Percentiles rank a stretch among this genome's conserved stretches.
These are phyloP conservation scores for Populus tremula DNA, from an alignment of 345 rosid species.

Conservation along the genomic window DNA sequence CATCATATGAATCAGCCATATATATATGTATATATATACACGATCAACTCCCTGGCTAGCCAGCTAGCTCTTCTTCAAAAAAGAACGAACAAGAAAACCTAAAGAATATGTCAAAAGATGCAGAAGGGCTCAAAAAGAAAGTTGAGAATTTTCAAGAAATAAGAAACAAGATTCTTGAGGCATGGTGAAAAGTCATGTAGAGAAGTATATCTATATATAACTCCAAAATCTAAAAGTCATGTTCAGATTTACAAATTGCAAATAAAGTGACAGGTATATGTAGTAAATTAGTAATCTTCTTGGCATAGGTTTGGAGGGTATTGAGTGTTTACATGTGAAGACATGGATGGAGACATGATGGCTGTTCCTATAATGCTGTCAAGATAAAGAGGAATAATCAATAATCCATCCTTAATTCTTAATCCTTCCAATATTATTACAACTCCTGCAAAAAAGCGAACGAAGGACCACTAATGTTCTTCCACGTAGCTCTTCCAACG, in stretches of 20 bases:
- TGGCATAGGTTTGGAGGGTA: slow-evolving; percentile 2
- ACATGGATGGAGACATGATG: slow-evolving; percentile 14
- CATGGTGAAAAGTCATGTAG: slow-evolving; percentile 1
- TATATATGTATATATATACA: background rate
- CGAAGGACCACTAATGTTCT: slow-evolving; percentile 2
- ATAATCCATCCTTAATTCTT: background rate
- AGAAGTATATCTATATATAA: background rate
- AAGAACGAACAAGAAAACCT: background rate
- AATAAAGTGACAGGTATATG: background rate
- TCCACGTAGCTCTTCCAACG: background rate
- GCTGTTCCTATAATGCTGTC: slow-evolving; percentile 17
- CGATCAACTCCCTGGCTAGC: background rate
- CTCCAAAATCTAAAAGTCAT: background rate
- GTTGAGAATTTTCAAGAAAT: background rate
- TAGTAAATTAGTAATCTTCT: background rate
- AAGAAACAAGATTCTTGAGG: background rate
- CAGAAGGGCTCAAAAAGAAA: background rate
- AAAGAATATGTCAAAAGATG: background rate
- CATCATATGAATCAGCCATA: slow-evolving; percentile 56
- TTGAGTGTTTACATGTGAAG: slow-evolving; percentile 16
- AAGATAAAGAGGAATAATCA: background rate
- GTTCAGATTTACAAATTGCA: background rate
- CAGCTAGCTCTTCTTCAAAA: background rate
- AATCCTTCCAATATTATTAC: background rate
- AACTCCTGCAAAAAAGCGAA: background rate